A percentile compares a stretch with the other conserved stretches of the same genome.
Conservation (phyloP, 176 grass and related monocot genomes). For the Cymbopogon citratus region DNA sequence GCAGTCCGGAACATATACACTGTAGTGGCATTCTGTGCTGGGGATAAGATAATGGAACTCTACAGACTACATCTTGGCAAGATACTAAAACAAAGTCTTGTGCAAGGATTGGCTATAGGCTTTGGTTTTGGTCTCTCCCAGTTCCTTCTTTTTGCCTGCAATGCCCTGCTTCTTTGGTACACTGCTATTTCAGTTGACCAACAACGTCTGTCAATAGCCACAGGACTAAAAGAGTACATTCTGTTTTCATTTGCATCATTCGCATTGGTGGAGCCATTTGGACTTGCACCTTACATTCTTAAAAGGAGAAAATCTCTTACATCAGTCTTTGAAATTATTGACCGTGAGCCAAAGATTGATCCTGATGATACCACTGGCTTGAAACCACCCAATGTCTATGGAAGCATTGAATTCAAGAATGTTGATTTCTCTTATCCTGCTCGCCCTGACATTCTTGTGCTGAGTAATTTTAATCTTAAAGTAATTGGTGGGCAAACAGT, state of each 20-base stretch:
- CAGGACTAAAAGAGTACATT: conserved; percentile 92
- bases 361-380: conserved; percentile 92
- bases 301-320: conserved; percentile 86
- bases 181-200: conserved; percentile 76
- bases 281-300: conserved; percentile 96
- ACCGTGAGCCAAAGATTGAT: conserved; percentile 90
- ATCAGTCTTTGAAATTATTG: conserved; percentile 98
- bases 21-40: conserved; percentile 96
- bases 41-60: conserved; percentile 95
- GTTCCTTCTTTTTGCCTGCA: conserved; percentile 98
- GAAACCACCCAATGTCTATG: conserved; percentile 97
- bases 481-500: conserved; percentile 88
- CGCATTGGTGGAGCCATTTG: conserved; percentile 96
- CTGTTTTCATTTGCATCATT: conserved; percentile 97
- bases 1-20: conserved; percentile 99
- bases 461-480: conserved; percentile 99
- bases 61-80: conserved; percentile 83
- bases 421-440: conserved; percentile 92
- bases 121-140: conserved; percentile 96
- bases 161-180: conserved; percentile 95
- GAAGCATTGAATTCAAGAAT: conserved; percentile 97
- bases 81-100: conserved; percentile 85
- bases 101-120: conserved; percentile 86
- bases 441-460: conserved; percentile 77
- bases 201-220: conserved; percentile 58